phyloP scores from a whole-genome alignment of 129 eudicot genomes.

The Helianthus tuberosus region DNA sequence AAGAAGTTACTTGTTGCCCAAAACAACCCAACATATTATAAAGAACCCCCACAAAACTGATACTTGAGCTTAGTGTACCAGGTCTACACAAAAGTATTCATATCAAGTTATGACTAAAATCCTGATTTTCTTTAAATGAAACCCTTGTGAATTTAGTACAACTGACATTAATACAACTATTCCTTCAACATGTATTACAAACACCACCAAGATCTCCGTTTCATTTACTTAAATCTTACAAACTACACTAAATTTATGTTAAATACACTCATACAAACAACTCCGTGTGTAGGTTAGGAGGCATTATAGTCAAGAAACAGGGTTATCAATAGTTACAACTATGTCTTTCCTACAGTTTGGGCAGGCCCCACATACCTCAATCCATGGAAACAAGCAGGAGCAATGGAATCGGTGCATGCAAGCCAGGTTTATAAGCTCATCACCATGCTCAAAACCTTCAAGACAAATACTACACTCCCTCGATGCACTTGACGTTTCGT shows the following conservation, averaged over 20 bases:
- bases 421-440: conserved; percentile 51
- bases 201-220: conserved; percentile 1
- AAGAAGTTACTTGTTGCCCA: too few species aligned
- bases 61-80: too few species aligned
- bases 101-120: too few species aligned
- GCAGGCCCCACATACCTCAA: conserved; percentile 80
- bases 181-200: conserved; percentile 1
- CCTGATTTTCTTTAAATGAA: background rate
- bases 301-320: conserved; percentile 21
- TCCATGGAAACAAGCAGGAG: conserved; percentile 84
- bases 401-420: conserved; percentile 80
- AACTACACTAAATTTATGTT: conserved; percentile 1
- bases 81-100: too few species aligned
- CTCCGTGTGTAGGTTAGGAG: conserved; percentile 1
- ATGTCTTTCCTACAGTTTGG: conserved; percentile 77
- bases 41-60: background rate
- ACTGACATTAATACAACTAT: background rate
- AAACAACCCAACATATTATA: too few species aligned
- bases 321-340: conserved; percentile 23
- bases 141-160: background rate
- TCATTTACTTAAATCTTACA: background rate
- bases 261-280: conserved; percentile 6
- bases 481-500: conserved; percentile 36
- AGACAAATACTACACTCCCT: conserved; percentile 87
- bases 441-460: conserved; percentile 69